Evolutionary conservation across 1,284 basidiomycete genomes (phyloP).

Genomic region (Cerrena zonata): DNA sequence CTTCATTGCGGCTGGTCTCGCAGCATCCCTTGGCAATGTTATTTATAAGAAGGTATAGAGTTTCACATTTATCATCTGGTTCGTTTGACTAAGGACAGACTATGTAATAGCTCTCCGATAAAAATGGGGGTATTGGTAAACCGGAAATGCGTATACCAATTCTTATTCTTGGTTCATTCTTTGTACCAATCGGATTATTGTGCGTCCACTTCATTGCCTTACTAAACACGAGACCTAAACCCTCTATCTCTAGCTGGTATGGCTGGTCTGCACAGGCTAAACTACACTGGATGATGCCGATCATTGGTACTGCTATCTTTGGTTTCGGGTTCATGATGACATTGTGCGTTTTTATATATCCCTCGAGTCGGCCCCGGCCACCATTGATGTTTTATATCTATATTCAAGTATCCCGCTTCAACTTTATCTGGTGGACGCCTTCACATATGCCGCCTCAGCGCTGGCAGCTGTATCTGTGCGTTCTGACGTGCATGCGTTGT

Average conservation of each 20-base stretch:
- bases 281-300: constrained; percentile 64
- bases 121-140: constrained; percentile 56
- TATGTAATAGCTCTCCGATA: constrained; percentile 40
- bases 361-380: too few relatives aligned
- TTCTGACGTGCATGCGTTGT: background rate
- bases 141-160: constrained; percentile 68
- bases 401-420: constrained; percentile 52
- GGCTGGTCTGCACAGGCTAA: constrained; percentile 61
- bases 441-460: constrained; percentile 62
- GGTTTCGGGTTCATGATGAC: constrained; percentile 50
- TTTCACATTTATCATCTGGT: constrained; percentile 10
- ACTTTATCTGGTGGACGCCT: constrained; percentile 67
- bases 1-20: constrained; percentile 24
- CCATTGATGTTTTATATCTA: background rate
- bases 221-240: background rate
- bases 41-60: constrained; percentile 26
- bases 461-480: constrained; percentile 56
- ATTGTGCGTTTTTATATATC: constrained; percentile 32
- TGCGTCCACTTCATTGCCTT: constrained; percentile 30
- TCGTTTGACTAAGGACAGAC: background rate
- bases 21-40: constrained; percentile 22
- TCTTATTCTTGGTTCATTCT: constrained; percentile 60
- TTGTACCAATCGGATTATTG: constrained; percentile 68
- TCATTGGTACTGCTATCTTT: constrained; percentile 49
- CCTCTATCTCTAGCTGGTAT: constrained; percentile 43